These are phyloP conservation scores for Urochloa ruziziensis DNA, from an alignment of 176 grass and related monocot genomes.

Conservation along the genomic window DNA sequence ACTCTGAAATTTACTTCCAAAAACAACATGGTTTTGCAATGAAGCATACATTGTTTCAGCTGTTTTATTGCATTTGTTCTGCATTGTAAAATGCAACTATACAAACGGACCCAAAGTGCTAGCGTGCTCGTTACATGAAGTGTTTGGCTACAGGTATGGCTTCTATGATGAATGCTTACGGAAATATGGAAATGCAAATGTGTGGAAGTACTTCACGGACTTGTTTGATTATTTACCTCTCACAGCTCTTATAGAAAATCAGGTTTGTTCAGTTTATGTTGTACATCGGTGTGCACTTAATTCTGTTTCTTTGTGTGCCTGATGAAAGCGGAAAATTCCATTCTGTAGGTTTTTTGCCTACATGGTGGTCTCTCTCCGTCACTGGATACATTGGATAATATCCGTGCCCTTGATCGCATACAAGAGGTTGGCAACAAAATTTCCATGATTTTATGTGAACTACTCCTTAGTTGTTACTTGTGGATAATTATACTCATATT, in stretches of 20 bases:
- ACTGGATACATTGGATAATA: constrained; percentile 96
- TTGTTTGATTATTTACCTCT: constrained; percentile 99
- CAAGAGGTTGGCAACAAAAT: constrained; percentile 69
- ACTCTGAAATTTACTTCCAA: not conserved
- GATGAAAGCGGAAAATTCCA: not conserved
- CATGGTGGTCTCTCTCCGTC: constrained; percentile 98
- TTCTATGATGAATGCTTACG: constrained; percentile 99
- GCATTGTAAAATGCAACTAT: constrained; percentile 24
- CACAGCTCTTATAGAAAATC: constrained; percentile 99
- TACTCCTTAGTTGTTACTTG: not conserved
- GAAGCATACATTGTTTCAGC: not conserved
- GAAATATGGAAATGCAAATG: constrained; percentile 99
- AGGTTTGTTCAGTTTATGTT: constrained; percentile 53
- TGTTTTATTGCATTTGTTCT: not conserved
- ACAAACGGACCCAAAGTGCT: not conserved
- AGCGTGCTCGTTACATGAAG: constrained; percentile 29
- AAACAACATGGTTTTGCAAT: not conserved
- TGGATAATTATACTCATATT: constrained; percentile 1
- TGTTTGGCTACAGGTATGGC: constrained; percentile 78
- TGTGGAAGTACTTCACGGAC: constrained; percentile 98
- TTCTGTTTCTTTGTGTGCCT: not conserved
- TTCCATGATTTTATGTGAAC: not conserved
- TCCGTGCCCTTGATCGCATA: constrained; percentile 88
- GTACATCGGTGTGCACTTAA: not conserved
- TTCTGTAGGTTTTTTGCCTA: constrained; percentile 85